Conservation (phyloP, 2,329 filamentous ascomycete species). For the Dissoconium aciculare region DNA sequence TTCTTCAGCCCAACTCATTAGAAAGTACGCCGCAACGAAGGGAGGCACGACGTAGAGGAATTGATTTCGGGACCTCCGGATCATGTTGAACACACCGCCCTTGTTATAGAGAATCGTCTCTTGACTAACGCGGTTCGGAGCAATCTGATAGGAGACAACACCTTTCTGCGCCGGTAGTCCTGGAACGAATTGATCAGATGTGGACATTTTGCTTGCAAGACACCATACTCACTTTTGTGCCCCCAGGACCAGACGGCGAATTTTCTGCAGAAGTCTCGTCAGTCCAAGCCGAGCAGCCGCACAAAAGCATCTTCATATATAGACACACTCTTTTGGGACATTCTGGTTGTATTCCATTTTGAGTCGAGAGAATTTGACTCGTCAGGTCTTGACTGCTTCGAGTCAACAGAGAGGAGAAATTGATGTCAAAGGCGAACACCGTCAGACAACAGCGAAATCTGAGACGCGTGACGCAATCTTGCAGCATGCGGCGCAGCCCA, state of each 20-base stretch:
- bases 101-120: constrained; percentile 3
- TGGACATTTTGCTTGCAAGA: no score
- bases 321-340: constrained; percentile 1
- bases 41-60: constrained; percentile 6
- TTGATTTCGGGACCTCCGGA: constrained; percentile 5
- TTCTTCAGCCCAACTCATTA: constrained; percentile 5
- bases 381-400: neutral
- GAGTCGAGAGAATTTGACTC: neutral
- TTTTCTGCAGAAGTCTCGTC: neutral
- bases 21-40: constrained; percentile 2
- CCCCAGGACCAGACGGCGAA: constrained; percentile 3
- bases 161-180: constrained; percentile 1
- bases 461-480: no score
- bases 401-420: neutral
- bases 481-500: no score
- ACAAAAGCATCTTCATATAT: no score
- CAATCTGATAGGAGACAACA: constrained; percentile 3
- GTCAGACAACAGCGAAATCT: no score
- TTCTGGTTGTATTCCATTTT: constrained; percentile 1
- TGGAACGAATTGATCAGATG: no score
- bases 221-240: constrained; percentile 1
- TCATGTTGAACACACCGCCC: constrained; percentile 2
- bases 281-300: no score
- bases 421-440: no score
- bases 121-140: constrained; percentile 2